Evolutionary conservation across 441 rosid genomes (phyloP), one percentile per base, ranked within the genome.

Genomic region (Bocquillonia castaneifolia): DNA sequence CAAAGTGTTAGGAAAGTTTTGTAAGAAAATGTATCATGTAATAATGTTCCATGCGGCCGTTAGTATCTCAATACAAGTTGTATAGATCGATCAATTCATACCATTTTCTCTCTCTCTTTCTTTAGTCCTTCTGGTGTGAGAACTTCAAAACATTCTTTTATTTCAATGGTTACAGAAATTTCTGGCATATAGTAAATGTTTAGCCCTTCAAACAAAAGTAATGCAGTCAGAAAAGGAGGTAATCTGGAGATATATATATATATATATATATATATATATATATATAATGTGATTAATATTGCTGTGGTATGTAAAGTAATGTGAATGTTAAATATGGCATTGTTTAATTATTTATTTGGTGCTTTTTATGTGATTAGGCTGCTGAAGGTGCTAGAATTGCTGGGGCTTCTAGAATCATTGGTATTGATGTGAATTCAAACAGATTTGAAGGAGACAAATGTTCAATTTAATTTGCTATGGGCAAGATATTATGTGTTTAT

Each of bases 1-100:
- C 52, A 75, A 70, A 66, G 63, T 75, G 82, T 58, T 75, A 81
- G 87, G 78, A 72, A 85, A 84, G 80, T 86, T 82, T 86, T 85
- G 86, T 78, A 75, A 71, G 44, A n/a, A 81, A 48, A 44, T 64
- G 69, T 67, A 74, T 68, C 76, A 56, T n/a, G n/a, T n/a, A n/a
- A n/a, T n/a, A n/a, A n/a, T 57, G 68, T 52, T 59, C 56, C 59
- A 68, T 64, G 60, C 64, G 68, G 72, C 70, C 67, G 60, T 48
- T 71, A 76, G 70, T 64, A 68, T 71, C 72, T 65, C 66, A 58
- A 23, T 69, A 64, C 67, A 70, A 72, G 71, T 75, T 71, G 73
- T 75, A 79, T 52, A 79, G 63, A 63, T 69, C 55, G 50, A 51
- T 34, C 67, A 62, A 18, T 63, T 31, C 29, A 15, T 15, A 39